Evolutionary conservation across 2,329 filamentous ascomycete genomes (phyloP), one percentile per base, ranked within the genome.

Genomic region (Arachnomyces sp.): DNA sequence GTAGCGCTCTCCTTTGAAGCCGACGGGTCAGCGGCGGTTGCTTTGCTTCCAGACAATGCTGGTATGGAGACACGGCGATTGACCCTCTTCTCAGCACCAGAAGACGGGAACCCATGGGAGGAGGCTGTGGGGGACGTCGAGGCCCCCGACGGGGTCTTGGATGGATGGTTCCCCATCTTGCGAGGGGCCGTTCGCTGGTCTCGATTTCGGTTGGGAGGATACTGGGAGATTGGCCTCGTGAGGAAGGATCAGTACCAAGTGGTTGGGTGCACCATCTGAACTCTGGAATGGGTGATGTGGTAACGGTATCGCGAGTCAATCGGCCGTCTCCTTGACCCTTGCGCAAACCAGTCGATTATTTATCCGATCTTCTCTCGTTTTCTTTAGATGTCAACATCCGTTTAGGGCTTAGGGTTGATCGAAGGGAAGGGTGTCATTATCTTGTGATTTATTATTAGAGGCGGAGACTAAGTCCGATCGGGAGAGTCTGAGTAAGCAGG

Each of bases 141-240:
- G 41, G 59, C 56, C 47, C 55, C 55, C 42, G 52, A 50, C 39
- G 60, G 59, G 45, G 59, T 51, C 52, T 69, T 70, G 48, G 65
- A 70, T 53, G 66, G 63, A 55, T 62, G 66, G 55, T 70, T 70
- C 49, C 68, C 68, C 68, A 71, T 71, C 47, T 54, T 55, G 49
- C 50, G 54, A 46, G 54, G 51, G 55, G 33, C 35, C 34, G 43
- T 25, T 28, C 17, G 43, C 40, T 36, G 34, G 36, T 40, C 33
- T 25, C 43, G 33, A 34, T n/a, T 37, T 43, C 36, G 37, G 37
- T 18, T 28, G 31, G 17, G 31, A 41, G n/a, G n/a, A n/a, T n/a
- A n/a, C n/a, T n/a, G n/a, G n/a, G 40, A 43, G 39, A 35, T 41
- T 44, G 46, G 45, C 31, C 45, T 42, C 43, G 15, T 13, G 36